Evolutionary conservation across 1,284 basidiomycete genomes (phyloP).

Genomic region (Tilletia caries): DNA sequence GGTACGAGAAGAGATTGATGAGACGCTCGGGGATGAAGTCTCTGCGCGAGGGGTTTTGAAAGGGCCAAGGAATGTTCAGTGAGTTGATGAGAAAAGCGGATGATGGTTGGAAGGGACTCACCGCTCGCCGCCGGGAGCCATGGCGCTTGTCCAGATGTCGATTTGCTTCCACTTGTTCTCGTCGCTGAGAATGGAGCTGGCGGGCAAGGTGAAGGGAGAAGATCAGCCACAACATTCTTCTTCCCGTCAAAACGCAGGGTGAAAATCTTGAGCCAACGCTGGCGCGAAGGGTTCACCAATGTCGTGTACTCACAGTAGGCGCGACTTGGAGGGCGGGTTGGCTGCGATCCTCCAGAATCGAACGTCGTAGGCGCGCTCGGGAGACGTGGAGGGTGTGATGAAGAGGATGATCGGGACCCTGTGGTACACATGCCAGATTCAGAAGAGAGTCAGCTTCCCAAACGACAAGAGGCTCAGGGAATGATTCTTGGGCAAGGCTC

Average conservation of each 20-base stretch:
- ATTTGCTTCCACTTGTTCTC: conserved; percentile 11
- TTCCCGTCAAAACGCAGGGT: too few species aligned
- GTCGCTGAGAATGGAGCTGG: background rate
- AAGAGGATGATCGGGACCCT: conserved; percentile 15
- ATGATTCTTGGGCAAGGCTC: background rate
- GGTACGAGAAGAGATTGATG: background rate
- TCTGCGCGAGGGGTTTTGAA: background rate
- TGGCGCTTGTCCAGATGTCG: background rate
- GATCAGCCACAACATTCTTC: too few species aligned
- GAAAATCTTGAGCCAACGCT: too few species aligned
- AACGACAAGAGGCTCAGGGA: too few species aligned
- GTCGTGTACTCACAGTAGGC: background rate
- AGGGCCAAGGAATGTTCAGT: background rate
- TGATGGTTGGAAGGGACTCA: background rate
- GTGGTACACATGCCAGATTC: too few species aligned
- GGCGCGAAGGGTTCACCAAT: background rate
- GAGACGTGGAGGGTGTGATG: conserved; percentile 17
- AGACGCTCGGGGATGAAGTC: conserved; percentile 4
- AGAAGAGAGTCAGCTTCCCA: too few species aligned
- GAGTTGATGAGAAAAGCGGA: background rate
- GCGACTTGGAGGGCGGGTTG: background rate
- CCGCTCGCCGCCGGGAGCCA: conserved; percentile 9
- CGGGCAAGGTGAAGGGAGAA: too few species aligned
- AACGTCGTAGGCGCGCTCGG: conserved; percentile 17
- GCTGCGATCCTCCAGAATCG: conserved; percentile 14